Percentiles rank a stretch among this genome's conserved stretches.
Conservation (phyloP, 345 rosid species). For the Populus deltoides region DNA sequence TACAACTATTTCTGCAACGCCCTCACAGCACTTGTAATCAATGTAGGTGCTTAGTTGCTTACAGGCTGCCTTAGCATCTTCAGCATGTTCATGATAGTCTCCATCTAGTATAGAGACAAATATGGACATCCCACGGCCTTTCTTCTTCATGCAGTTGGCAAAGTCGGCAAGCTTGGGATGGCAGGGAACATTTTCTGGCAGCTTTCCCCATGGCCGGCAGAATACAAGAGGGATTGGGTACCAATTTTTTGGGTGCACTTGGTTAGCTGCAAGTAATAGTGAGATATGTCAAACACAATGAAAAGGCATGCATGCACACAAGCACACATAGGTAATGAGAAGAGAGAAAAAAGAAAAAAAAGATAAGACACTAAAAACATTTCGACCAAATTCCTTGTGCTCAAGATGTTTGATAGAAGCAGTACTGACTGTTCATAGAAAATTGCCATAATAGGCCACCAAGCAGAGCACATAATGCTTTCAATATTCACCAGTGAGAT, state of each 20-base stretch:
- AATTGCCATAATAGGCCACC: not conserved
- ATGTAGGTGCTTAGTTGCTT: slow-evolving; percentile 84
- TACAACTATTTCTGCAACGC: slow-evolving; percentile 97
- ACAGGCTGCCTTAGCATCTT: slow-evolving; percentile 92
- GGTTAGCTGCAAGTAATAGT: slow-evolving; percentile 62
- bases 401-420: not conserved
- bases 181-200: slow-evolving; percentile 98
- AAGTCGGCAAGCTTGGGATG: slow-evolving; percentile 98
- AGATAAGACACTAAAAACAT: not conserved
- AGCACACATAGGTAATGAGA: not conserved
- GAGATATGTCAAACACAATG: slow-evolving; percentile 6
- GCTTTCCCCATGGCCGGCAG: slow-evolving; percentile 99
- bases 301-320: not conserved
- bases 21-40: slow-evolving; percentile 91
- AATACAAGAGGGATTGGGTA: slow-evolving; percentile 95
- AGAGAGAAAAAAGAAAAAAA: too few relatives aligned
- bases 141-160: slow-evolving; percentile 99
- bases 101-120: slow-evolving; percentile 88
- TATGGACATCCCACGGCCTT: slow-evolving; percentile 99
- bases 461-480: not conserved
- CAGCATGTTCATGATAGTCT: slow-evolving; percentile 89
- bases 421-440: not conserved
- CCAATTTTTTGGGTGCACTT: slow-evolving; percentile 99
- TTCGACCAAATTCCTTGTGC: not conserved
- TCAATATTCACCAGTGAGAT: not conserved